These are phyloP conservation scores for Hypoxylon sp. DNA, from an alignment of 2,329 filamentous ascomycete species.

Conservation along the genomic window DNA sequence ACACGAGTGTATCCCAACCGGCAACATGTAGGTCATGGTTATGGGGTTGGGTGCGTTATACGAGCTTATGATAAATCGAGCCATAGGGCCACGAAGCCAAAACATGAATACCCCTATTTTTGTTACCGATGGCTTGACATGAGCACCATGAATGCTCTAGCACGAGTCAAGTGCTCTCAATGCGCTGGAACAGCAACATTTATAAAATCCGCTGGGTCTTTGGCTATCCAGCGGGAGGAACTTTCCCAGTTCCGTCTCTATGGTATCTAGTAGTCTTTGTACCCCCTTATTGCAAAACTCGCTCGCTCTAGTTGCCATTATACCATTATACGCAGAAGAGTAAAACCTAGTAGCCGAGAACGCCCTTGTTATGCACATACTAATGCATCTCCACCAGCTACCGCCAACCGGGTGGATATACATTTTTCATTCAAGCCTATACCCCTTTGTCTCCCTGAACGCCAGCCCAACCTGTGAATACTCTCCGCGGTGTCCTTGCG, in stretches of 20 bases:
- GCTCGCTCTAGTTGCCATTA: conserved; percentile 33
- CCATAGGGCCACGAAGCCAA: too few relatives aligned
- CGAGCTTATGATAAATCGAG: too few relatives aligned
- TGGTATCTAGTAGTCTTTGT: conserved; percentile 34
- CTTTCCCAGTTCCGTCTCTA: conserved; percentile 21
- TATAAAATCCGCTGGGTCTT: conserved; percentile 14
- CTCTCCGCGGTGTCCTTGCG: not conserved
- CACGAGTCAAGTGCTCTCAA: not conserved
- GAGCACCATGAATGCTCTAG: not conserved
- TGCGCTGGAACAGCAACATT: not conserved
- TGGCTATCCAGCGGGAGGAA: conserved; percentile 22
- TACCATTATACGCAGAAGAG: conserved; percentile 15
- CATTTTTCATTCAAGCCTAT: conserved; percentile 24
- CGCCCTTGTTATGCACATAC: conserved; percentile 35
- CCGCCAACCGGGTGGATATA: conserved; percentile 25
- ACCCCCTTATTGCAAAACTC: conserved; percentile 26
- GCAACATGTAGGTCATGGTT: too few relatives aligned
- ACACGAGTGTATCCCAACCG: too few relatives aligned
- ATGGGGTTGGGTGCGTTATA: too few relatives aligned
- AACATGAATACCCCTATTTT: not conserved
- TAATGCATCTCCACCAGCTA: conserved; percentile 23
- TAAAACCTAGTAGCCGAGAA: conserved; percentile 32
- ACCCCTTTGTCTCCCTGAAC: conserved; percentile 19
- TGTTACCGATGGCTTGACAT: not conserved
- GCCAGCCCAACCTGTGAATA: conserved; percentile 26